phyloP scores from a whole-genome alignment of 306 rosid species.

The Rosa persica region DNA sequence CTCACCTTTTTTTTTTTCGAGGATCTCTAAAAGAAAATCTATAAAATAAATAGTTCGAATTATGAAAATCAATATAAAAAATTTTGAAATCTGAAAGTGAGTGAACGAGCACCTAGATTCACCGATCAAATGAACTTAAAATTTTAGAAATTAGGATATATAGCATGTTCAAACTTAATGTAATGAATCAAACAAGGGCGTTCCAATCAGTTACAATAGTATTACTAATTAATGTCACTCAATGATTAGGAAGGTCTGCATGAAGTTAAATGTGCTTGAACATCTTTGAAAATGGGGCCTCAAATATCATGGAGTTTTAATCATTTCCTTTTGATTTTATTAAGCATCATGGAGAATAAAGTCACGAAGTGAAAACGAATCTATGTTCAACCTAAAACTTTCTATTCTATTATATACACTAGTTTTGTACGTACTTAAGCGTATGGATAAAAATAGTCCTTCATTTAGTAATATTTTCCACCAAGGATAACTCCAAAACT shows the following conservation, averaged over 20 bases:
- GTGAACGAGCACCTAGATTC: too few species aligned
- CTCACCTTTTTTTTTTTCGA: too few species aligned
- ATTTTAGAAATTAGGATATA: too few species aligned
- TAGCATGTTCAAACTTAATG: too few species aligned
- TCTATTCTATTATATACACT: background rate
- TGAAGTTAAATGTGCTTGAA: conserved; percentile 1
- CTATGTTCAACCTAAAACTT: background rate
- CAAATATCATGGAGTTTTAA: background rate
- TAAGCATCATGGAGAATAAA: background rate
- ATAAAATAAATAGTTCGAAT: too few species aligned
- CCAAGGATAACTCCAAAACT: background rate
- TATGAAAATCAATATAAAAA: too few species aligned
- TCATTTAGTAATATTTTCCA: background rate
- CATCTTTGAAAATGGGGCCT: background rate
- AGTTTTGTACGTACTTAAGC: background rate
- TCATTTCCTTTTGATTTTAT: background rate
- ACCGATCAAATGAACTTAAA: too few species aligned
- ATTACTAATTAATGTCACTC: background rate
- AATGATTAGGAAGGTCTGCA: background rate
- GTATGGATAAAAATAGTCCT: background rate
- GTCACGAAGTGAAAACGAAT: background rate
- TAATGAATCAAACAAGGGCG: too few species aligned
- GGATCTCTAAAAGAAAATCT: too few species aligned
- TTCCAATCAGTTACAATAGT: background rate
- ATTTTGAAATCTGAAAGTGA: too few species aligned